These are phyloP conservation scores for Thalassiosira mediterranea DNA, from an alignment of 352 stramenopile species.

Conservation along the genomic window DNA sequence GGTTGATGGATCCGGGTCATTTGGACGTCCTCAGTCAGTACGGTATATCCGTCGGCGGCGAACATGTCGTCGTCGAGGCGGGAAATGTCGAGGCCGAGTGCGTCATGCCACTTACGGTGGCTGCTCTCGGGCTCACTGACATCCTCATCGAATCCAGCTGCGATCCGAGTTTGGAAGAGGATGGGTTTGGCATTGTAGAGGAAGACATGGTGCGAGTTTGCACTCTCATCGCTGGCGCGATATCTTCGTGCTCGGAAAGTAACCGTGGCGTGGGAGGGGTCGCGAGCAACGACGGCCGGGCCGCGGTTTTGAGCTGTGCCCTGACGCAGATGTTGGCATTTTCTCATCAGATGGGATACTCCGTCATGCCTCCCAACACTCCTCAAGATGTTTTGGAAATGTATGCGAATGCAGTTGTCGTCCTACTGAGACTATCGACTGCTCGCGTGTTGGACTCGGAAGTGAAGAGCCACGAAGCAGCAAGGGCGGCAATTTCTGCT, in stretches of 20 bases:
- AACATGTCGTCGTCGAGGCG: constrained; percentile 7
- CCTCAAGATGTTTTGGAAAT: constrained; percentile 22
- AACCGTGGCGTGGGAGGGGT: constrained; percentile 5
- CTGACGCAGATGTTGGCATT: constrained; percentile 37
- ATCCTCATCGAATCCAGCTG: constrained; percentile 33
- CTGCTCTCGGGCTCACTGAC: constrained; percentile 49
- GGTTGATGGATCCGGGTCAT: constrained; percentile 33
- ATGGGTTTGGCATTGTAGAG: constrained; percentile 41
- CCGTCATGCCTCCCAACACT: constrained; percentile 28
- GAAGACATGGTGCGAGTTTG: constrained; percentile 55
- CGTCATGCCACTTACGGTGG: constrained; percentile 41
- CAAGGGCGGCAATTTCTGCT: constrained; percentile 22
- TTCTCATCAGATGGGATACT: constrained; percentile 19
- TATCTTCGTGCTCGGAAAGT: constrained; percentile 45
- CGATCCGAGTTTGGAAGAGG: background rate
- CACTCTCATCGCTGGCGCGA: constrained; percentile 40
- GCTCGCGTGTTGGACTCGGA: constrained; percentile 16
- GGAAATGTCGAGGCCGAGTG: constrained; percentile 38
- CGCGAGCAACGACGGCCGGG: constrained; percentile 16
- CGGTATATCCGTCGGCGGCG: background rate
- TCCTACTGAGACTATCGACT: constrained; percentile 35
- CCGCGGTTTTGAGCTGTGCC: constrained; percentile 46
- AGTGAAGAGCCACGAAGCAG: constrained; percentile 24
- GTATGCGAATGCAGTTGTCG: constrained; percentile 28
- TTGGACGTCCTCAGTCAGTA: constrained; percentile 36